phyloP scores from a whole-genome alignment of 1,139 yeast species.

The Pichia sp. region DNA sequence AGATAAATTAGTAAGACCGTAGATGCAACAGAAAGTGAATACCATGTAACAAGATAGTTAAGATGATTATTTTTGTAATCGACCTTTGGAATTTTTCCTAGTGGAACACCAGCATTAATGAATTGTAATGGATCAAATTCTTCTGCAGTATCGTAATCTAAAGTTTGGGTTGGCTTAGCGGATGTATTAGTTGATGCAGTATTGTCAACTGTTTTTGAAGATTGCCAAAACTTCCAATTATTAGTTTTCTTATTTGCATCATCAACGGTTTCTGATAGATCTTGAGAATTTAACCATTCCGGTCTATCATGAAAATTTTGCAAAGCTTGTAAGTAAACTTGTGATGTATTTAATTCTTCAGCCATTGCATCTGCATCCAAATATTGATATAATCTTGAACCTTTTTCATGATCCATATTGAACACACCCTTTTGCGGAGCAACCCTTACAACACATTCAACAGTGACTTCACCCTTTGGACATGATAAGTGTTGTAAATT shows the following conservation, averaged over 20 bases:
- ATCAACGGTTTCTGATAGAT: slow-evolving; percentile 21
- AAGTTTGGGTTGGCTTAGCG: no score
- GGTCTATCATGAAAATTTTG: slow-evolving; percentile 59
- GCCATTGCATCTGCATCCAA: slow-evolving; percentile 85
- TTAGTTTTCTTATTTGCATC: slow-evolving; percentile 4
- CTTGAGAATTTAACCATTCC: slow-evolving; percentile 35
- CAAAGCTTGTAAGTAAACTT: slow-evolving; percentile 73
- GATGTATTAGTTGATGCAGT: no score
- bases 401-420: slow-evolving; percentile 69
- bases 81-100: slow-evolving; percentile 75
- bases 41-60: slow-evolving; percentile 94
- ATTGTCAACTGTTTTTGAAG: neutral
- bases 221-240: slow-evolving; percentile 16
- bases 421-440: slow-evolving; percentile 66
- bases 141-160: slow-evolving; percentile 21
- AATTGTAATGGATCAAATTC: slow-evolving; percentile 43
- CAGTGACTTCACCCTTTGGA: slow-evolving; percentile 68
- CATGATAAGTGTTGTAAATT: slow-evolving; percentile 58
- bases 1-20: slow-evolving; percentile 57
- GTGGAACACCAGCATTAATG: slow-evolving; percentile 78
- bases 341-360: slow-evolving; percentile 55
- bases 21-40: slow-evolving; percentile 72
- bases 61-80: slow-evolving; percentile 84
- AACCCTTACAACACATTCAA: slow-evolving; percentile 66
- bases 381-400: slow-evolving; percentile 42